Evolutionary conservation across 495 filamentous ascomycete genomes (phyloP), one percentile per base, ranked within the genome.

Genomic region (Podospora bellae-mahoneyi): DNA sequence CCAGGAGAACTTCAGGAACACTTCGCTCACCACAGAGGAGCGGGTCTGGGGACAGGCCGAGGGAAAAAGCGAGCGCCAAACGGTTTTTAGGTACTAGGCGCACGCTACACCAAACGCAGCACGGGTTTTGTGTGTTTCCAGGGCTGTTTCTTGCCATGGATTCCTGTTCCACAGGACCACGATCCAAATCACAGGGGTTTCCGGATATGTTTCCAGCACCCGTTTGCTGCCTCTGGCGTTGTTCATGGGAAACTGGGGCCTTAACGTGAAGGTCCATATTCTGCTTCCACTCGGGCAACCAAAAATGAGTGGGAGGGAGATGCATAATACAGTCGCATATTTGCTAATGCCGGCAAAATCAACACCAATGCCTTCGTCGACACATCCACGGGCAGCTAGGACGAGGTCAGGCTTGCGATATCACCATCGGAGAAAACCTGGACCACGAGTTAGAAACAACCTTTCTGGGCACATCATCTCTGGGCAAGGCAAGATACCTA

Each of bases 301-400:
- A 48, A 66, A 54, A 30, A 65, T 34, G 69, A 61, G 68, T 53
- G 71, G 59, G 69, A 61, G 68, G 54, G 56, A 54, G 66, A 26
- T 73, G 77, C 77, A 78, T 77, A 71, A 77, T 74, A 69, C 68
- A 48, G 64, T 66, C 69, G 77, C 77, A 76, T 72, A 74, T 77
- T 76, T 78, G 72, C 74, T 76, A 75, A 77, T 76, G 73, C 74
- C 74, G 76, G 77, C 72, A 79, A 79, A 79, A 78, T 71, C 65
- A 48, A 60, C 58, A 34, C 59, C 77, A 71, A 77, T 76, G 75
- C 77, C 75, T 56, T 69, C 63, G 68, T 72, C 60, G 65, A 67
- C 64, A 60, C 64, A 61, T 65, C 60, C 66, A 32, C 39, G 23
- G 23, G 23, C 23, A 68, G 66, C 65, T 67, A 54, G 28, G 7